Percentiles rank a stretch among this genome's conserved stretches.
These are phyloP conservation scores for Aspergillus sclerotiicarbonarius DNA, from an alignment of 495 filamentous ascomycete genomes.

Conservation along the genomic window DNA sequence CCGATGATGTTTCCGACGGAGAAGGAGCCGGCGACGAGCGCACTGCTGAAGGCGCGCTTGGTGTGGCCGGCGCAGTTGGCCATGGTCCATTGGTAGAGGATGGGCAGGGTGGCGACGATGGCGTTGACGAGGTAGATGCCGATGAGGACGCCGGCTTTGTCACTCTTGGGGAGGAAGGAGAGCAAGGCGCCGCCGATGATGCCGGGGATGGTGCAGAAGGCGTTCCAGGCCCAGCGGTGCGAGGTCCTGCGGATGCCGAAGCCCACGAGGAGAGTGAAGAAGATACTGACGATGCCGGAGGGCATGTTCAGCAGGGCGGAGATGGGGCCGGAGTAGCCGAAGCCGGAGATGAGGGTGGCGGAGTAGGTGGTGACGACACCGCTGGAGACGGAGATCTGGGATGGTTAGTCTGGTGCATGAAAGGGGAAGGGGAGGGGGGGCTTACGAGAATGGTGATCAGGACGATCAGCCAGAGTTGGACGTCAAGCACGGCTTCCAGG, in stretches of 20 bases:
- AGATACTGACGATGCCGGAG: conserved; percentile 58
- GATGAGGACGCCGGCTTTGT: conserved; percentile 51
- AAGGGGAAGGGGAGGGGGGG: neutral
- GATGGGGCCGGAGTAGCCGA: conserved; percentile 51
- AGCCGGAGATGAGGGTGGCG: conserved; percentile 54
- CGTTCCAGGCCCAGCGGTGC: conserved; percentile 51
- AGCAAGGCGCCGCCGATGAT: conserved; percentile 59
- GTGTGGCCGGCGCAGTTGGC: conserved; percentile 51
- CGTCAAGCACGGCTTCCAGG: conserved; percentile 29
- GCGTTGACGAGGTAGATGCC: conserved; percentile 66
- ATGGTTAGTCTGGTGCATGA: conserved; percentile 7
- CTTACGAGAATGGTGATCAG: conserved; percentile 34
- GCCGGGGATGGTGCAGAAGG: conserved; percentile 42
- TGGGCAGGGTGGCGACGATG: conserved; percentile 39
- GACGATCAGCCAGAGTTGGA: conserved; percentile 38
- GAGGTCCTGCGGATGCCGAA: conserved; percentile 41
- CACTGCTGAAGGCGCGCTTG: conserved; percentile 53
- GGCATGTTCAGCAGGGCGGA: conserved; percentile 65
- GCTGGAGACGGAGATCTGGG: conserved; percentile 50
- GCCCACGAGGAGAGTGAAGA: conserved; percentile 54
- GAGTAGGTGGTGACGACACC: conserved; percentile 64
- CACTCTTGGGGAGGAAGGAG: conserved; percentile 53
- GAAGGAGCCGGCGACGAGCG: conserved; percentile 58
- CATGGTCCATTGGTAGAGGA: conserved; percentile 50
- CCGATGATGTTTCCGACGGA: conserved; percentile 46